Percentiles rank a stretch among this genome's conserved stretches.
Conservation (phyloP, 148 eudicot species). For the Rhododendron vialii region DNA sequence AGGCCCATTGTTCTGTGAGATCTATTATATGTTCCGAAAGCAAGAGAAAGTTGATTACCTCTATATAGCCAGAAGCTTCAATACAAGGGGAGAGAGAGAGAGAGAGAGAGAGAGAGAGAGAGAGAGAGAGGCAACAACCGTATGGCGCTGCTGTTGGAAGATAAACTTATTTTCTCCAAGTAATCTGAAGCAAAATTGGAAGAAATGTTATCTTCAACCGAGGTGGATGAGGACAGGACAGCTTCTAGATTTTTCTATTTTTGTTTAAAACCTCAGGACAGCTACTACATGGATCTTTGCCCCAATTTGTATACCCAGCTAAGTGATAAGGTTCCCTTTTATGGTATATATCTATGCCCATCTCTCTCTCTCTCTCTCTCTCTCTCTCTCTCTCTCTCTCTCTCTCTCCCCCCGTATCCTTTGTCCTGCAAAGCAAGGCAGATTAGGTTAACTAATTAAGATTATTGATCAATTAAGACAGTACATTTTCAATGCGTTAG, state of each 20-base stretch:
- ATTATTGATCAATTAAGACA: background rate
- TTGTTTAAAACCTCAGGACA: background rate
- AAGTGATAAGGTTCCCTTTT: background rate
- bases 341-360: background rate
- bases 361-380: background rate
- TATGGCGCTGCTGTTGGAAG: background rate
- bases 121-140: background rate
- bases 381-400: background rate
- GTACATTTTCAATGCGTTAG: background rate
- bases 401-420: background rate
- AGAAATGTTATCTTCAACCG: background rate
- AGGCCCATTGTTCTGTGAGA: conserved; percentile 4
- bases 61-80: background rate
- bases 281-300: background rate
- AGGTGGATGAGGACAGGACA: conserved; percentile 1
- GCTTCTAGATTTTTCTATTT: background rate
- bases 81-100: background rate
- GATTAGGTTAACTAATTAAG: background rate
- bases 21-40: background rate
- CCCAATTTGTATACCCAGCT: background rate
- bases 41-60: background rate
- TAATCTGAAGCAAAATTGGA: background rate
- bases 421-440: background rate
- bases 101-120: background rate
- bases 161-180: background rate